Evolutionary conservation across 179 eudicot species (phyloP).

Genomic region (Drosera spatulata): DNA sequence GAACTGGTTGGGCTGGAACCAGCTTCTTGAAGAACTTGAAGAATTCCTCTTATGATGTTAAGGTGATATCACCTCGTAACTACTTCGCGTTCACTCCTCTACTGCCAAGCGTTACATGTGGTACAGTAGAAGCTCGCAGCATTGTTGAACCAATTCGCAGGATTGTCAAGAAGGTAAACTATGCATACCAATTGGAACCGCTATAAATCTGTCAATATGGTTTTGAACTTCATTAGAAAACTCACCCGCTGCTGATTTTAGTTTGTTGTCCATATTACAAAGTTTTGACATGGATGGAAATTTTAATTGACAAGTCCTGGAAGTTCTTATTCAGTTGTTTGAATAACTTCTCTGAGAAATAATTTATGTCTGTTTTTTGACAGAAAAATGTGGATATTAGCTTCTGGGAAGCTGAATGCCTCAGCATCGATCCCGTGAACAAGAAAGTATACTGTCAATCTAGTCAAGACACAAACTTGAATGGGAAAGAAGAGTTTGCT

Average conservation of each 20-base stretch:
- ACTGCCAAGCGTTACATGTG: conserved; percentile 58
- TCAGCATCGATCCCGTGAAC: conserved; percentile 45
- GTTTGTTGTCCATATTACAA: no score
- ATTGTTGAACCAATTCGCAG: conserved; percentile 62
- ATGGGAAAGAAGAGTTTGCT: conserved; percentile 35
- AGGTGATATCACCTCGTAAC: conserved; percentile 62
- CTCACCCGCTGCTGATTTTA: no score
- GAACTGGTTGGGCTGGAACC: conserved; percentile 70
- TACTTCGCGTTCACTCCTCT: conserved; percentile 71
- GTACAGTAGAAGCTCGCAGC: conserved; percentile 76
- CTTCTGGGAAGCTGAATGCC: conserved; percentile 67
- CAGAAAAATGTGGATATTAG: neutral
- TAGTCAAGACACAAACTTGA: conserved; percentile 19
- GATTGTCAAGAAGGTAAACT: conserved; percentile 20
- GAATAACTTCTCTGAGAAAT: no score
- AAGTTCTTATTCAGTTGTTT: no score
- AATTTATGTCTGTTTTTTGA: no score
- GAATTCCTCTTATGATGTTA: conserved; percentile 41
- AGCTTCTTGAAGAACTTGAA: conserved; percentile 56
- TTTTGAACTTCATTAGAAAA: no score
- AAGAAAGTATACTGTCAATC: conserved; percentile 53
- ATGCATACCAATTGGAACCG: neutral
- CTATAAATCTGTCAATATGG: no score
- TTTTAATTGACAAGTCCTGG: no score
- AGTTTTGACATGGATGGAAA: no score